Percentiles rank a stretch among this genome's conserved stretches.
These are phyloP conservation scores for Knufia fluminis DNA, from an alignment of 2,329 filamentous ascomycete genomes.

Conservation along the genomic window DNA sequence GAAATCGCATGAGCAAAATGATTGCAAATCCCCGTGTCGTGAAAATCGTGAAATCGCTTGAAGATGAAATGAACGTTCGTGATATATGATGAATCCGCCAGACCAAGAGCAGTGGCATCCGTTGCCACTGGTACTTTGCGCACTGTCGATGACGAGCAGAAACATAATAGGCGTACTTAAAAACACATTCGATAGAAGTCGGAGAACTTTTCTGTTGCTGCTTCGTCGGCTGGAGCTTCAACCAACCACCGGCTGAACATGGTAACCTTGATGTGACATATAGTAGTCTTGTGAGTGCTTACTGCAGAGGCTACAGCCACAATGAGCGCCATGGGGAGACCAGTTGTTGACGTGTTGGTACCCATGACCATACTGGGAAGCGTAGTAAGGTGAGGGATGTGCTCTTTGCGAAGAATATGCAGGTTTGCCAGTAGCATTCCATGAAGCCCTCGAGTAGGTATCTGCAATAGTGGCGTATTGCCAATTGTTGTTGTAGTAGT, in stretches of 20 bases:
- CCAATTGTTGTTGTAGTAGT: slow-evolving; percentile 38
- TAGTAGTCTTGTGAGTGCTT: slow-evolving; percentile 41
- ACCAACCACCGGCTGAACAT: slow-evolving; percentile 22
- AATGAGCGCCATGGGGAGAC: slow-evolving; percentile 39
- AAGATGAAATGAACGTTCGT: slow-evolving; percentile 7
- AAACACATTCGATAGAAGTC: slow-evolving; percentile 7
- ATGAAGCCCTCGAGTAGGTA: slow-evolving; percentile 28
- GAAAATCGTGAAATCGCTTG: slow-evolving; percentile 1
- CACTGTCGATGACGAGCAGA: background rate
- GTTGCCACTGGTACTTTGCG: too few species aligned
- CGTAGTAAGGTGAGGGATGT: slow-evolving; percentile 15
- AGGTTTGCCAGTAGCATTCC: slow-evolving; percentile 13
- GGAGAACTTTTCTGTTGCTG: background rate
- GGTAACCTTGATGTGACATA: slow-evolving; percentile 26
- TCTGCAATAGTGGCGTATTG: slow-evolving; percentile 34
- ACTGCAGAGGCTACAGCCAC: slow-evolving; percentile 39
- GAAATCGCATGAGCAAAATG: background rate
- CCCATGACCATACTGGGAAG: slow-evolving; percentile 26
- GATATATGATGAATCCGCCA: background rate
- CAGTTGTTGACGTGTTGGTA: slow-evolving; percentile 37
- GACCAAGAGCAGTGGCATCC: too few species aligned
- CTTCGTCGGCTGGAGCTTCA: background rate
- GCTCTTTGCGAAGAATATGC: slow-evolving; percentile 16
- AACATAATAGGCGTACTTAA: background rate
- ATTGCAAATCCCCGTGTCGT: slow-evolving; percentile 1